Evolutionary conservation across 257 asterid genomes (phyloP).

Genomic region (Penstemon newberryi): DNA sequence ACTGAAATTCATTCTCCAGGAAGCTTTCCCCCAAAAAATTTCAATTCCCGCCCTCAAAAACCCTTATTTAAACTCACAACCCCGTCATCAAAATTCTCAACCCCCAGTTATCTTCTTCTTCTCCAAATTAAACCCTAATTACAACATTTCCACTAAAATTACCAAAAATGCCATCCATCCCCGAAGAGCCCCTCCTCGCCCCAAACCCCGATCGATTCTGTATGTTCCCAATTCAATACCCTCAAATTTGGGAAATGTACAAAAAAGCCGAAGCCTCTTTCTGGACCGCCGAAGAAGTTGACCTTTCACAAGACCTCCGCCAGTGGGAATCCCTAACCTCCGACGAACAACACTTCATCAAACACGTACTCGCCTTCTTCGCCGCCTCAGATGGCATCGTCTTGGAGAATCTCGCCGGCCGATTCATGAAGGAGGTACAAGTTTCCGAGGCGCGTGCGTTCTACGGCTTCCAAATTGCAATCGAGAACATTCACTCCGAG

Average conservation of each 20-base stretch:
- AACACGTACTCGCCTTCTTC: constrained; percentile 84
- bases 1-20: constrained; percentile 52
- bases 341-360: constrained; percentile 79
- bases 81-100: background rate
- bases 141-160: background rate
- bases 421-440: constrained; percentile 95
- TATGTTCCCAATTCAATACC: constrained; percentile 95
- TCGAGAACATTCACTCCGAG: constrained; percentile 94
- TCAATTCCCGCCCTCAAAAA: constrained; percentile 38
- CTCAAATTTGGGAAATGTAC: constrained; percentile 96
- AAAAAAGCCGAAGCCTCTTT: constrained; percentile 95
- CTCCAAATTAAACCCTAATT: background rate
- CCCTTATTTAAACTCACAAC: constrained; percentile 24
- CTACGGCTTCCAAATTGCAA: constrained; percentile 91
- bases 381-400: constrained; percentile 98
- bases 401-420: constrained; percentile 85
- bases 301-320: constrained; percentile 63
- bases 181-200: constrained; percentile 81
- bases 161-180: constrained; percentile 66
- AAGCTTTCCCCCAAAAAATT: constrained; percentile 46
- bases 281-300: constrained; percentile 98
- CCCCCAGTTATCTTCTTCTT: background rate
- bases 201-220: constrained; percentile 86
- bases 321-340: constrained; percentile 68
- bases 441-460: constrained; percentile 95